phyloP scores from a whole-genome alignment of 306 rosid genomes.

The Lathyrus aphaca region DNA sequence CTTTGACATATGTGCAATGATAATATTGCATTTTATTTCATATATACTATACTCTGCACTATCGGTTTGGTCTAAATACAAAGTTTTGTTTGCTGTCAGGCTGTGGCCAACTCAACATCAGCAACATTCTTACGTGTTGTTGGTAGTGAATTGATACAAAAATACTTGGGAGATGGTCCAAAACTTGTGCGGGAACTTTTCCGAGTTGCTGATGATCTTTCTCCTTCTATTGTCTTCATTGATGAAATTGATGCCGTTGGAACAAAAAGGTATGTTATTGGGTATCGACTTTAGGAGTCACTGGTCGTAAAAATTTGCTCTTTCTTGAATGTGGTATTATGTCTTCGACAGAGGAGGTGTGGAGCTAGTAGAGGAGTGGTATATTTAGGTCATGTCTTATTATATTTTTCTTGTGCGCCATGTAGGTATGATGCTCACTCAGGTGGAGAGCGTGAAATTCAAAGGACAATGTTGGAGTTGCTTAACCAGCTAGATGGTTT shows the following conservation, averaged over 20 bases:
- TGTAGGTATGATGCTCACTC: conserved; percentile 96
- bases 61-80: conserved; percentile 15
- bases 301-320: not conserved
- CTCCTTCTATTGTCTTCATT: conserved; percentile 96
- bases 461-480: conserved; percentile 93
- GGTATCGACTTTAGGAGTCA: conserved; percentile 5
- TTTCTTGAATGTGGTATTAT: not conserved
- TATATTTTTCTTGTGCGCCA: conserved; percentile 7
- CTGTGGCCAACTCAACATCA: conserved; percentile 97
- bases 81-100: conserved; percentile 56
- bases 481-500: conserved; percentile 95
- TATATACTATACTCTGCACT: not conserved
- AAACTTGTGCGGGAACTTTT: conserved; percentile 96
- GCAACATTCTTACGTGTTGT: conserved; percentile 98
- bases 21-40: not conserved
- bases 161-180: conserved; percentile 98
- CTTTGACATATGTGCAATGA: not conserved
- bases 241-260: conserved; percentile 98
- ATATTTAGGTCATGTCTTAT: conserved; percentile 8
- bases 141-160: conserved; percentile 97
- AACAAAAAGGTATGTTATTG: conserved; percentile 76
- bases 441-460: conserved; percentile 98
- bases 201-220: conserved; percentile 97
- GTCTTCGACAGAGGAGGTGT: not conserved
- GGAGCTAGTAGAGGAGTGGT: not conserved